A percentile compares a stretch with the other conserved stretches of the same genome.
Conservation (phyloP, 257 asterid genomes). For the Solanum verrucosum region DNA sequence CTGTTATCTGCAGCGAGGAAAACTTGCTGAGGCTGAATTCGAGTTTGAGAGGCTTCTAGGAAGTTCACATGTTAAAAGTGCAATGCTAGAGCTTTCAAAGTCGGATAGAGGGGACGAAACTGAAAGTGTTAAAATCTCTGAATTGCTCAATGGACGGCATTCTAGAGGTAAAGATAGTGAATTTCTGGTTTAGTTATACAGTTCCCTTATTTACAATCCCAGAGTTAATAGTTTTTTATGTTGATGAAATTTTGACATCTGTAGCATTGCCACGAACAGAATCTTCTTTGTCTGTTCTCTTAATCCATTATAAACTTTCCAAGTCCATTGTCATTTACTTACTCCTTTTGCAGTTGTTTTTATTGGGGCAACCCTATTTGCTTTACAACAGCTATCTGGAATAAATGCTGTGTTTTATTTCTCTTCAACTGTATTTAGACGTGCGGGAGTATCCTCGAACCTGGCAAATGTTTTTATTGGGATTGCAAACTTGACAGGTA, state of each 20-base stretch:
- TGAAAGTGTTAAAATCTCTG: conserved; percentile 38
- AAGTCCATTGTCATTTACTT: conserved; percentile 33
- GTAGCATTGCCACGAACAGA: background rate
- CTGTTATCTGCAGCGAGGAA: conserved; percentile 48
- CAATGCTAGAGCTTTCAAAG: conserved; percentile 71
- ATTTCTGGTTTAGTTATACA: background rate
- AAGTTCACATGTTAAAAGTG: conserved; percentile 53
- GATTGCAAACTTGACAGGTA: conserved; percentile 66
- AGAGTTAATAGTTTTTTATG: background rate
- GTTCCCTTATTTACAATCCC: background rate
- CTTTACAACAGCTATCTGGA: conserved; percentile 99
- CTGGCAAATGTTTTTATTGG: conserved; percentile 82
- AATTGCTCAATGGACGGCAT: conserved; percentile 65
- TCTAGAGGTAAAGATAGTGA: conserved; percentile 50
- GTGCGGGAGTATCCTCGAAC: conserved; percentile 88
- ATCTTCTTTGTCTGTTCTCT: background rate
- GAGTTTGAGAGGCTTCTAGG: conserved; percentile 82
- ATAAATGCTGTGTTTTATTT: conserved; percentile 98
- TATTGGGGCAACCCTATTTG: conserved; percentile 95
- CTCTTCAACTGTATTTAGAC: conserved; percentile 99
- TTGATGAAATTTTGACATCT: background rate
- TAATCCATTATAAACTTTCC: conserved; percentile 10
- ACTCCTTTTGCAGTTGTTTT: conserved; percentile 94
- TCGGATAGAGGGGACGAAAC: conserved; percentile 60
- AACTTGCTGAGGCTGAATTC: conserved; percentile 68